phyloP scores from a whole-genome alignment of 129 eudicot genomes.

The Silybum marianum region DNA sequence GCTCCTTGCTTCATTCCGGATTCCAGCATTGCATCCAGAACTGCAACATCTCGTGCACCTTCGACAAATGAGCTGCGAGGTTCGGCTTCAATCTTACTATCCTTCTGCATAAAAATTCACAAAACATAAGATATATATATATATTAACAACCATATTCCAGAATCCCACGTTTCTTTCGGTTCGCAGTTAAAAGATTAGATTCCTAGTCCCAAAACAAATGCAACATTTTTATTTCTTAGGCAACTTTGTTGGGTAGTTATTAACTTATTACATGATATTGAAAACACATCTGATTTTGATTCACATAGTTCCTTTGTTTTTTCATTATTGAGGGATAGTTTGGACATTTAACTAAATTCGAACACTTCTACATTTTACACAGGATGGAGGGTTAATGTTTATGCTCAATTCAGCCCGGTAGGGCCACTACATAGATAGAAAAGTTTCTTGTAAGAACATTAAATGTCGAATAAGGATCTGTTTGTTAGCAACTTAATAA shows the following conservation, averaged over 20 bases:
- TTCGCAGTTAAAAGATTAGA: not conserved
- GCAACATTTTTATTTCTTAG: not conserved
- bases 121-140: not conserved
- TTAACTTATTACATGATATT: not conserved
- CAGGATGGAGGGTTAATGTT: too few species aligned
- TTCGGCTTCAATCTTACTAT: constrained; percentile 49
- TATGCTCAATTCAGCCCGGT: too few species aligned
- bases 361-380: too few species aligned
- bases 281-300: not conserved
- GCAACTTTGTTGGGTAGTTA: not conserved
- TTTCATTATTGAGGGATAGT: not conserved
- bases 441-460: too few species aligned
- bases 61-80: constrained; percentile 71
- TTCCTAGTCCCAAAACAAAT: too few species aligned
- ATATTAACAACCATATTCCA: too few species aligned
- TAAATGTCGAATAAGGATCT: too few species aligned
- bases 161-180: not conserved
- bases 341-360: not conserved
- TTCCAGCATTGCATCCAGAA: constrained; percentile 91
- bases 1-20: constrained; percentile 79
- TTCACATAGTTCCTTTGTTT: not conserved
- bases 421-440: too few species aligned
- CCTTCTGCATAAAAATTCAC: constrained; percentile 45
- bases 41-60: constrained; percentile 93
- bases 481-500: too few species aligned